These are phyloP conservation scores for Davidsoniella australis DNA, from an alignment of 2,329 filamentous ascomycete genomes.

Conservation along the genomic window DNA sequence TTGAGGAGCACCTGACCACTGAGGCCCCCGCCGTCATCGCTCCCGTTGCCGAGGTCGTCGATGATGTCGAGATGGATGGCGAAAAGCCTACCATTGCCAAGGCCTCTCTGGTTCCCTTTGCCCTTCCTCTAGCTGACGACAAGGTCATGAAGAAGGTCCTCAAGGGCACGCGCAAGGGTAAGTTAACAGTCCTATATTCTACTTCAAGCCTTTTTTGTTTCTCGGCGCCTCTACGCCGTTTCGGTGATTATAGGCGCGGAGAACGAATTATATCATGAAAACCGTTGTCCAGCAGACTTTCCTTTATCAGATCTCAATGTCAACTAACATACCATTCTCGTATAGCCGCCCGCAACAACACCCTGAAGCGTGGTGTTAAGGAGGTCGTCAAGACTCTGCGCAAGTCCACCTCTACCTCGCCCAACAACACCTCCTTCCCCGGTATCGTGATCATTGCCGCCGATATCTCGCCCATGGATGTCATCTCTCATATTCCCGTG, in stretches of 20 bases:
- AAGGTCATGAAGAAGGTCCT: slow-evolving; percentile 51
- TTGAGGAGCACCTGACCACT: slow-evolving; percentile 44
- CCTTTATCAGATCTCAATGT: background rate
- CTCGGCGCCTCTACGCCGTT: background rate
- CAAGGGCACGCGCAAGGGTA: slow-evolving; percentile 41
- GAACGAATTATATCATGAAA: background rate
- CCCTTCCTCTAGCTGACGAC: slow-evolving; percentile 62
- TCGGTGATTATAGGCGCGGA: background rate
- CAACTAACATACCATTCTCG: slow-evolving; percentile 14
- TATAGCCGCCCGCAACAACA: slow-evolving; percentile 82
- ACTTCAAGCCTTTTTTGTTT: background rate
- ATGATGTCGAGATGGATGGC: slow-evolving; percentile 21
- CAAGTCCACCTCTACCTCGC: slow-evolving; percentile 63
- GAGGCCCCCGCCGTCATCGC: slow-evolving; percentile 23
- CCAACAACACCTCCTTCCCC: slow-evolving; percentile 44
- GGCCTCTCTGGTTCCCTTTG: slow-evolving; percentile 63
- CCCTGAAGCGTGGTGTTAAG: slow-evolving; percentile 94
- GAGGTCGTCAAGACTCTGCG: slow-evolving; percentile 97
- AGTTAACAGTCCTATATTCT: slow-evolving; percentile 14
- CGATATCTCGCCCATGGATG: slow-evolving; percentile 96
- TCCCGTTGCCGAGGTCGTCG: slow-evolving; percentile 23
- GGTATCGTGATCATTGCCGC: slow-evolving; percentile 82
- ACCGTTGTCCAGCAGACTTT: background rate
- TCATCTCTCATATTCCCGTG: slow-evolving; percentile 94
- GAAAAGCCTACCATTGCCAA: slow-evolving; percentile 23